These are phyloP conservation scores for Pisolithus tinctorius DNA, from an alignment of 768 basidiomycete genomes.

Conservation along the genomic window DNA sequence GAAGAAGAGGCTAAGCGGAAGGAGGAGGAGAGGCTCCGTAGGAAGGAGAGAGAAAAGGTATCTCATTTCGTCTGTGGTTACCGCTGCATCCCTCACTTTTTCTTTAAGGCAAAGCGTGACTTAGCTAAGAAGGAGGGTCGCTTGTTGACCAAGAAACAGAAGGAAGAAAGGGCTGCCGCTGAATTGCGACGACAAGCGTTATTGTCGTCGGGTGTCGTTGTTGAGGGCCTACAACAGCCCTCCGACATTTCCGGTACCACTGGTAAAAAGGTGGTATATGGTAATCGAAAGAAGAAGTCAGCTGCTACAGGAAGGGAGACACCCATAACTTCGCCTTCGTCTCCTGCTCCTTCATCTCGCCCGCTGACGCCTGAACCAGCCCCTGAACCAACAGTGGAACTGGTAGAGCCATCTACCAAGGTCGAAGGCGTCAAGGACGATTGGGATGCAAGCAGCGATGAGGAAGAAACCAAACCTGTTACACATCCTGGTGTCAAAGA, in stretches of 20 bases:
- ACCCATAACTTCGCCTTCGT: conserved; percentile 4
- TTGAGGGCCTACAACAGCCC: conserved; percentile 78
- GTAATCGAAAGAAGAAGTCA: conserved; percentile 75
- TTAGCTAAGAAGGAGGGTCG: conserved; percentile 90
- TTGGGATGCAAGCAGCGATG: conserved; percentile 46
- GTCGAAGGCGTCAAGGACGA: conserved; percentile 39
- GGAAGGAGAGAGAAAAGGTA: conserved; percentile 88
- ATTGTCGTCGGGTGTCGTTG: conserved; percentile 79
- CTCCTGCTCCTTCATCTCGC: conserved; percentile 32
- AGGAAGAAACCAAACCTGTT: conserved; percentile 26
- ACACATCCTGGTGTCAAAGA: conserved; percentile 36
- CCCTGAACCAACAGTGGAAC: conserved; percentile 16
- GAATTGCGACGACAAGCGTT: conserved; percentile 89
- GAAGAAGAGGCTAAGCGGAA: conserved; percentile 72
- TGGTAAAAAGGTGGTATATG: conserved; percentile 74
- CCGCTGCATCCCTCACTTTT: neutral
- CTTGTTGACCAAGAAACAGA: conserved; percentile 95
- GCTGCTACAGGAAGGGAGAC: conserved; percentile 38
- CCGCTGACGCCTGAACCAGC: conserved; percentile 35
- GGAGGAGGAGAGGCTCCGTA: conserved; percentile 78
- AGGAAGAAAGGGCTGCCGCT: conserved; percentile 84
- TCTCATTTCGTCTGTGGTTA: conserved; percentile 1
- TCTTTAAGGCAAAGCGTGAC: conserved; percentile 73
- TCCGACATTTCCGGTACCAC: conserved; percentile 33
- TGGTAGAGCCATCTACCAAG: conserved; percentile 20